phyloP scores from a whole-genome alignment of 208 protist genomes.

The Trypanosoma vivax region DNA sequence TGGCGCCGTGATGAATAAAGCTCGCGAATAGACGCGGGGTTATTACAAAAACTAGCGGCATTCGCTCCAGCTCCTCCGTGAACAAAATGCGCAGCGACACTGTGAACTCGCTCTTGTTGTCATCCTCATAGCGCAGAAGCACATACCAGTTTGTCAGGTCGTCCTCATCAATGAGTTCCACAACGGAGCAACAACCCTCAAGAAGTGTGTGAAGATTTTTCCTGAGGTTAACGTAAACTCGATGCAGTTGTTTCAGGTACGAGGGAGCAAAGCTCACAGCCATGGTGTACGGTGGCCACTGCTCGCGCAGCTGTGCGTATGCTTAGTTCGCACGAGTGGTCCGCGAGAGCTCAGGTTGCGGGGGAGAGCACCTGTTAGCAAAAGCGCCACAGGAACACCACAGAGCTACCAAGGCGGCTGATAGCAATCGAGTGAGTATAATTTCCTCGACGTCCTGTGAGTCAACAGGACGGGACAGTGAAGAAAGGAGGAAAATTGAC shows the following conservation, averaged over 20 bases:
- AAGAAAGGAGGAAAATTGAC: too few species aligned
- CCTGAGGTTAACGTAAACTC: constrained; percentile 43
- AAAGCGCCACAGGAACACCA: too few species aligned
- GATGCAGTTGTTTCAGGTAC: constrained; percentile 55
- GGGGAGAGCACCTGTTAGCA: too few species aligned
- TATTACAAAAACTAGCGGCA: constrained; percentile 80
- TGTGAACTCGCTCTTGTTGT: constrained; percentile 58
- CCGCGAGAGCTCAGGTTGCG: too few species aligned
- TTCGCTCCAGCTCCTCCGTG: constrained; percentile 32
- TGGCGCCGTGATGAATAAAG: constrained; percentile 78
- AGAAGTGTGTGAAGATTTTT: constrained; percentile 32
- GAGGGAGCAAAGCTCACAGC: too few species aligned
- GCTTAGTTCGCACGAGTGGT: too few species aligned
- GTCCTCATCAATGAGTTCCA: constrained; percentile 71
- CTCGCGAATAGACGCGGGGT: constrained; percentile 60
- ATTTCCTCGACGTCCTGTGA: too few species aligned
- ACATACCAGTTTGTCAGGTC: constrained; percentile 76
- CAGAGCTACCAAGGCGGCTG: too few species aligned
- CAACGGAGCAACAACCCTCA: constrained; percentile 11
- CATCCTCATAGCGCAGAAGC: constrained; percentile 59
- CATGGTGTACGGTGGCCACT: too few species aligned
- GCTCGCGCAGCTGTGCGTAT: too few species aligned
- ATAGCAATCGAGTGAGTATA: too few species aligned
- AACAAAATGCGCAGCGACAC: constrained; percentile 61
- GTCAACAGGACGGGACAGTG: too few species aligned